Evolutionary conservation across 257 asterid genomes (phyloP).

Genomic region (Nicotiana noctiflora): DNA sequence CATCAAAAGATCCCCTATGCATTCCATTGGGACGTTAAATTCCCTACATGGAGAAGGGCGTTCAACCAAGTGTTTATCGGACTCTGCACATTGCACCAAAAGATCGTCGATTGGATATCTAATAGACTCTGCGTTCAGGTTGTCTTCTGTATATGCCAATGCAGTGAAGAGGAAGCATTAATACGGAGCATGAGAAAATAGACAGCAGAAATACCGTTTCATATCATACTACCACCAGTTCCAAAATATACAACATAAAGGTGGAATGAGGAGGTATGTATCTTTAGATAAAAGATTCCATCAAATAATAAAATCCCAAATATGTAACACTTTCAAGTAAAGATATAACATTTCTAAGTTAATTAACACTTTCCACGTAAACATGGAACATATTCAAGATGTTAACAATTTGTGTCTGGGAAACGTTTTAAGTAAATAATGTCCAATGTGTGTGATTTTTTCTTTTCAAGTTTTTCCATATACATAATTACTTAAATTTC

Average conservation of each 20-base stretch:
- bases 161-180: not conserved
- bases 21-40: slow-evolving; percentile 65
- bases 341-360: not conserved
- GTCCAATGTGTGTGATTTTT: not conserved
- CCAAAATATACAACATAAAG: not conserved
- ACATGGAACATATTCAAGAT: not conserved
- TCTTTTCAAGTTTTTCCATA: not conserved
- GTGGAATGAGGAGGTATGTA: not conserved
- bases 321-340: not conserved
- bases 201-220: slow-evolving; percentile 1
- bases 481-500: not conserved
- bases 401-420: not conserved
- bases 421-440: not conserved
- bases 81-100: slow-evolving; percentile 56
- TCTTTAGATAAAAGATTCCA: not conserved
- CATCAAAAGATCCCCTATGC: slow-evolving; percentile 84
- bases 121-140: slow-evolving; percentile 31
- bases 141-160: slow-evolving; percentile 34
- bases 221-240: not conserved
- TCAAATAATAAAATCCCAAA: not conserved
- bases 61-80: slow-evolving; percentile 48
- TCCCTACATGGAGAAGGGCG: slow-evolving; percentile 66
- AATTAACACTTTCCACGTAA: not conserved
- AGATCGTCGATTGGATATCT: slow-evolving; percentile 87
- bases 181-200: not conserved